A percentile compares a stretch with the other conserved stretches of the same genome.
phyloP scores from a whole-genome alignment of 2,329 filamentous ascomycete genomes.

The Pseudopyricularia cyperi region DNA sequence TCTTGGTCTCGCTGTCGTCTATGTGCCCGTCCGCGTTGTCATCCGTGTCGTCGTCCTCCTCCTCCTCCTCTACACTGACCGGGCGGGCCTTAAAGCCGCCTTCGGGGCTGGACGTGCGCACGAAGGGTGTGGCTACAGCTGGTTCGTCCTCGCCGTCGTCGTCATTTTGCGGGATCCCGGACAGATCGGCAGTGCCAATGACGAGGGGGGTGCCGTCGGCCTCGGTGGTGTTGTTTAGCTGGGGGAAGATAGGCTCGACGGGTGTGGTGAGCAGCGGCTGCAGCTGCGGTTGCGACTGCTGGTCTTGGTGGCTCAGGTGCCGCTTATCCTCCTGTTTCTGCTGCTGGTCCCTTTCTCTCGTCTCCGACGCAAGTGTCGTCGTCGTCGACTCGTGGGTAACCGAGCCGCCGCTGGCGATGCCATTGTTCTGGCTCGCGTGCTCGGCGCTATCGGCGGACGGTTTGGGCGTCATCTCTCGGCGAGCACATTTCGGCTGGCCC shows the following conservation, averaged over 20 bases:
- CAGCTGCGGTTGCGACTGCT: background rate
- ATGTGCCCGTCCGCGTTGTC: constrained; percentile 15
- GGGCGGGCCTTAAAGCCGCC: constrained; percentile 14
- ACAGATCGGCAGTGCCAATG: constrained; percentile 7
- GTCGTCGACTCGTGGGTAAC: constrained; percentile 2
- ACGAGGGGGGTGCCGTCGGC: constrained; percentile 20
- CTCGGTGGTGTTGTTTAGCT: constrained; percentile 26
- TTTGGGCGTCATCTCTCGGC: background rate
- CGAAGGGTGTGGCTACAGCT: constrained; percentile 42
- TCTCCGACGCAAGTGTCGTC: background rate
- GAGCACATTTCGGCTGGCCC: constrained; percentile 2
- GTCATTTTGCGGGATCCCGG: constrained; percentile 16
- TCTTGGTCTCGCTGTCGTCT: constrained; percentile 12
- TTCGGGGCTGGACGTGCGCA: constrained; percentile 40
- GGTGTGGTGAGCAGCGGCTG: background rate
- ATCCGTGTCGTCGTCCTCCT: constrained; percentile 13
- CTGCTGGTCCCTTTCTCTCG: background rate
- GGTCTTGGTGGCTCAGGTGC: too few relatives aligned
- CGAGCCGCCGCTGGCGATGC: constrained; percentile 5
- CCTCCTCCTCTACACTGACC: constrained; percentile 10
- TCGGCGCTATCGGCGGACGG: constrained; percentile 5
- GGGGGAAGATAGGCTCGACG: constrained; percentile 20
- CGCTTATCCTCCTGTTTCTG: background rate
- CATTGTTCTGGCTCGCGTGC: constrained; percentile 7
- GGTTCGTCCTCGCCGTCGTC: constrained; percentile 47